Evolutionary conservation across 768 basidiomycete genomes (phyloP), one percentile per base, ranked within the genome.

Genomic region (Basidioascus undulatus): DNA sequence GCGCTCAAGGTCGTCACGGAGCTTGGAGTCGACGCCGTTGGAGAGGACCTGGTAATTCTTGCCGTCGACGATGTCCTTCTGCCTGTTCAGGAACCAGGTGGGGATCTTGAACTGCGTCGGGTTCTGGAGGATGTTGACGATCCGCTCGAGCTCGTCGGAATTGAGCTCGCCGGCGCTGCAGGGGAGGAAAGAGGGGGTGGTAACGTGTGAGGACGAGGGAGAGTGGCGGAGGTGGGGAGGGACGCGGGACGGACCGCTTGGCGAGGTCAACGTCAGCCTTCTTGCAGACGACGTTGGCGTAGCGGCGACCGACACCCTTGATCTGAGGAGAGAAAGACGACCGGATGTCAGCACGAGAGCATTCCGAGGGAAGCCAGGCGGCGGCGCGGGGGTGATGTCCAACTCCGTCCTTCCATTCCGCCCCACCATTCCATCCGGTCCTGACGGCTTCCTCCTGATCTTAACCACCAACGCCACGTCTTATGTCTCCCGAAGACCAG

Each of bases 41-140:
- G 92, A 92, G 41, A 98, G 66, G 42, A 92, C 77, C 64, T 98
- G 92, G 37, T 70, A 74, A 65, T 86, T 75, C 65, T 94, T 96
- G 59, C 92, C 92, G 51, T 96, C 92, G 47, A 82, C 72, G 40
- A 92, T 84, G 58, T 96, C 89, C 61, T 82, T 82, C 61, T 96
- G 92, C 63, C 92, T 82, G 72, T 96, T 98, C 61, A 96, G 62
- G 72, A 98, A 96, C 89, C 89, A 98, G 32, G 74, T 71, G 15
- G 92, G 92, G 59, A 98, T 92, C 70, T 98, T 98, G 76, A 89
- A 98, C 61, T 96, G 89, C 6, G 79, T 78, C 24, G 92, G 92
- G 65, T 87, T 94, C 66, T 96, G 92, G 61, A 98, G 89, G 62
- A 98, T 96, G 44, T 81, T 96, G 50, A 98, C 92, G 50, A 98